Percentiles rank a stretch among this genome's conserved stretches.
phyloP scores from a whole-genome alignment of 2,329 filamentous ascomycete genomes.

The Hymenoscyphus albidus region DNA sequence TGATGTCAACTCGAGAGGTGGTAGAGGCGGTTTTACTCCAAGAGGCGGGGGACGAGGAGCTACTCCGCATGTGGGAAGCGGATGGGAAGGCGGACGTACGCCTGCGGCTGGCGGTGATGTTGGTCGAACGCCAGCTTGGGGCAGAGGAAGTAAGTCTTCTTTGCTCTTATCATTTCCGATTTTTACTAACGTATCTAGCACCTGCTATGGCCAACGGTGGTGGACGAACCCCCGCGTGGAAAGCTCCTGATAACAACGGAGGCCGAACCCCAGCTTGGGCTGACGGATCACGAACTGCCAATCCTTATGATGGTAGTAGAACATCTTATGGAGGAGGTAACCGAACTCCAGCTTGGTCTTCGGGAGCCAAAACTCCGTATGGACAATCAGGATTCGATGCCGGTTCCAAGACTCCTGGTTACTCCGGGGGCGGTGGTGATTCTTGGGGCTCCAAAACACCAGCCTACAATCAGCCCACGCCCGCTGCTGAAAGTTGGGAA shows the following conservation, averaged over 20 bases:
- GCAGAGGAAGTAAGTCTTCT: constrained; percentile 56
- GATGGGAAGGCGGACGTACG: constrained; percentile 68
- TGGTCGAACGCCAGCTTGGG: constrained; percentile 75
- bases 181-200: constrained; percentile 35
- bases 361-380: constrained; percentile 68
- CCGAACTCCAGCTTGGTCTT: constrained; percentile 74
- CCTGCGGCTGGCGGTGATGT: constrained; percentile 57
- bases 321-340: constrained; percentile 70
- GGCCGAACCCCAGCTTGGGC: constrained; percentile 67
- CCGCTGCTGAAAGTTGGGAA: constrained; percentile 49
- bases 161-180: neutral
- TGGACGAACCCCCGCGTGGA: constrained; percentile 66
- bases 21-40: constrained; percentile 40
- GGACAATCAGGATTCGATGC: constrained; percentile 52
- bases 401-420: constrained; percentile 76
- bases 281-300: constrained; percentile 63
- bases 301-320: constrained; percentile 60
- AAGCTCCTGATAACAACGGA: constrained; percentile 41
- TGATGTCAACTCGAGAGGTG: constrained; percentile 57
- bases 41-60: constrained; percentile 45
- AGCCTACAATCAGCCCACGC: constrained; percentile 62
- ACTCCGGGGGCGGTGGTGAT: constrained; percentile 58
- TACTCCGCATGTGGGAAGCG: constrained; percentile 43
- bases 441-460: constrained; percentile 64
- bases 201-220: constrained; percentile 52